Base-by-base conservation (phyloP, 2,329 filamentous ascomycete species). In the Xylariaceae sp. region DNA sequence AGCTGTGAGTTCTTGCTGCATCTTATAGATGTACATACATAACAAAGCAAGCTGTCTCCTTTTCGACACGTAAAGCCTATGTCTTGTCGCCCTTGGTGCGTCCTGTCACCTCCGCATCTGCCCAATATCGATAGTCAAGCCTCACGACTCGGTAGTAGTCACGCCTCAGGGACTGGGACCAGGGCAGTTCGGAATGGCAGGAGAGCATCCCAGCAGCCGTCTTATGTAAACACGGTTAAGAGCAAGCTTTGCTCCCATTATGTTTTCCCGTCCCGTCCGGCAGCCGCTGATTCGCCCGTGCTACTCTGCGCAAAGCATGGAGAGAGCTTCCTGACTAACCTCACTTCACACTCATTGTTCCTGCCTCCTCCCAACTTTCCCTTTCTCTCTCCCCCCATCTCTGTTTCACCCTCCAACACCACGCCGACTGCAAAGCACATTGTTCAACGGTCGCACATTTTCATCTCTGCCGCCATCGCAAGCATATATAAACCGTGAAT, bases 231-330 rank as follows among this genome's bases (percentile, higher is more conserved):
- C 49, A 22, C 18, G 11, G 11, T 12, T n/a, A 43, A 47, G 48
- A 33, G 43, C 22, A 45, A 53, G 44, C 44, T 45, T 50, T 43
- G 22, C 42, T 56, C 48, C 40, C 17, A 49, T 32, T 58, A 59
- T 61, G 55, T 63, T 63, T 61, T 62, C 61, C 61, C 58, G 60
- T 51, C 47, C 59, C 59, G 57, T 47, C 22, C 39, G 52, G n/a
- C 35, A 10, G 46, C 52, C 45, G 57, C 60, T 63, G 60, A 64
- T 64, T 64, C 60, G 62, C 51, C 52, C 47, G 57, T 60, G 51
- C 58, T 58, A 59, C 61, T 55, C 48, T 53, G 44, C 47, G 53
- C 57, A 51, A 58, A 52, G 22, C 22, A 58, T 61, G 58, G 57
- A 57, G 55, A 54, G 49, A 55, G 52, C 58, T 53, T 52, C 57